Conservation (phyloP, 345 rosid species). For the Arabidopsis arenosa region DNA sequence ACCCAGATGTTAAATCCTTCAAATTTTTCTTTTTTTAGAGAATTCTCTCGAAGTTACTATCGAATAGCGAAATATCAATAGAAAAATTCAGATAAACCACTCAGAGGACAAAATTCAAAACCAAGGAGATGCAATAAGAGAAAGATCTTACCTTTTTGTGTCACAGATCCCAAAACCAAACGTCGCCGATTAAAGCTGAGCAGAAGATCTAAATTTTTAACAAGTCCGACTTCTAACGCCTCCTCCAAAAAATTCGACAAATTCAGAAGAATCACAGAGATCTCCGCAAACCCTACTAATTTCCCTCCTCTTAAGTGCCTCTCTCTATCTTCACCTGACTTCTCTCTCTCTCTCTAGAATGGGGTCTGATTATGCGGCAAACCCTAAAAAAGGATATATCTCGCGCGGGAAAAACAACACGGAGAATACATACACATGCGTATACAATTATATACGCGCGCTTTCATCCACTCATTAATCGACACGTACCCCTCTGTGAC, state of each 20-base stretch:
- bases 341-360: constrained; percentile 34
- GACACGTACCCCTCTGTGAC: constrained; percentile 40
- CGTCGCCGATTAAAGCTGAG: constrained; percentile 31
- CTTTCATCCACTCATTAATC: neutral
- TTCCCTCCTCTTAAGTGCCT: constrained; percentile 19
- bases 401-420: constrained; percentile 55
- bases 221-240: constrained; percentile 22
- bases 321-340: constrained; percentile 37
- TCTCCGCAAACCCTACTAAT: constrained; percentile 31
- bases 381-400: constrained; percentile 45
- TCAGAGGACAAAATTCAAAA: constrained; percentile 3
- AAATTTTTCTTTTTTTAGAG: neutral
- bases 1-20: constrained; percentile 1
- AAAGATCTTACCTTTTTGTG: constrained; percentile 34
- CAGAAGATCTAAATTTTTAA: constrained; percentile 24
- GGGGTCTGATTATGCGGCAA: constrained; percentile 38
- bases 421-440: constrained; percentile 40
- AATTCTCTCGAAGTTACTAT: constrained; percentile 19
- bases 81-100: neutral
- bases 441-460: constrained; percentile 31
- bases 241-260: constrained; percentile 20
- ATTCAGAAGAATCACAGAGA: constrained; percentile 27
- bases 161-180: constrained; percentile 40
- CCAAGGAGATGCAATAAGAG: neutral
- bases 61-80: constrained; percentile 5